Evolutionary conservation across 768 basidiomycete species (phyloP).

Genomic region (Suillus subaureus): DNA sequence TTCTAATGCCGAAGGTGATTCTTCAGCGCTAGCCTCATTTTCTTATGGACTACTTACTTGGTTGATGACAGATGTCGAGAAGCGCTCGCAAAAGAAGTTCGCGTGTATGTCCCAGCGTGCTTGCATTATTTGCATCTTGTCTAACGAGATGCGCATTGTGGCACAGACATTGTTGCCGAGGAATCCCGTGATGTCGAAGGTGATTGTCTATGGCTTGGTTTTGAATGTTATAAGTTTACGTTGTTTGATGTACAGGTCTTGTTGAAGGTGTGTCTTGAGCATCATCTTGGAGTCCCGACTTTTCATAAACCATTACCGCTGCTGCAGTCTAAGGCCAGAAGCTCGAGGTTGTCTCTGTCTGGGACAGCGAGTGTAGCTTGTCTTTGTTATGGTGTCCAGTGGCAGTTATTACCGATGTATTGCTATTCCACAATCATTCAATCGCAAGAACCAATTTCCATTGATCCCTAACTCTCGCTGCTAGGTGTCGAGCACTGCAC

Average conservation of each 20-base stretch:
- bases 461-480: not conserved
- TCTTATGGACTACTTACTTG: not conserved
- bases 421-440: not conserved
- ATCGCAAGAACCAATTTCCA: not conserved
- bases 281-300: not conserved
- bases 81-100: too few species aligned
- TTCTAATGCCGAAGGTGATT: too few species aligned
- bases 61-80: not conserved
- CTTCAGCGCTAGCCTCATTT: too few species aligned
- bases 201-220: not conserved
- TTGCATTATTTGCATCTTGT: not conserved
- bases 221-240: not conserved
- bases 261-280: not conserved
- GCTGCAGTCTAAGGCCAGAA: not conserved
- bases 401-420: not conserved
- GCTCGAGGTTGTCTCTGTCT: not conserved
- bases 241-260: not conserved
- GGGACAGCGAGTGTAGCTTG: not conserved
- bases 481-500: not conserved
- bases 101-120: not conserved
- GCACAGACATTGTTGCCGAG: not conserved
- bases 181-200: not conserved
- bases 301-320: not conserved
- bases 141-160: not conserved
- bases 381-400: not conserved